Base-by-base conservation (phyloP, 2,329 filamentous ascomycete genomes). In the Anisogramma anomala region DNA sequence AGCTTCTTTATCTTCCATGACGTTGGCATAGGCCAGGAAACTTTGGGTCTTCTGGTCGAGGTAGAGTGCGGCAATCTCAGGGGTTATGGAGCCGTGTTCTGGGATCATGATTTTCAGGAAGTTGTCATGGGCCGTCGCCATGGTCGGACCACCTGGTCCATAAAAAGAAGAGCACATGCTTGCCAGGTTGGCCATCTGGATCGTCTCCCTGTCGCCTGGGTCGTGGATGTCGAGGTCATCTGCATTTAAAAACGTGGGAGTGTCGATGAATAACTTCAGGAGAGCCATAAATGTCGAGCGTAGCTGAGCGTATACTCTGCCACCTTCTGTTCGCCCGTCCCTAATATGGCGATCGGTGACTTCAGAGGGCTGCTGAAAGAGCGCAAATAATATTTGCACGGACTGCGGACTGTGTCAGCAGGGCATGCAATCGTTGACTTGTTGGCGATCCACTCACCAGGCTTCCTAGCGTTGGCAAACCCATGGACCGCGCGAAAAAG, bases 11-110 rank as follows among this genome's bases (percentile, higher is more conserved):
- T 69, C 72, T 1, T 67, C 62, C 35, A 71, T 57, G 6, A 61
- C 62, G 31, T 69, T 62, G 15, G 81, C 60, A 9, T 66, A 65
- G 33, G 69, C 62, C 44, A 82, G 76, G 36, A 79, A 58, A 43
- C 60, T 53, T 36, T 68, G 66, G 0, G 65, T 67, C 50, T 68
- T 71, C 44, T 71, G 59, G n/a, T 58, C 61, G 15, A 72, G 52
- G 33, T 67, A 65, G 2, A 72, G 49, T 8, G 65, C 63, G 13
- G 63, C 58, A 31, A 68, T 57, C 2, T 63, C 59, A 9, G 58
- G 55, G 3, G 63, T 59, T 5, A 69, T 57, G 17, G 66, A 62
- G 32, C 55, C 56, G 7, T 56, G 50, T 30, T 61, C 59, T 6
- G 56, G 54, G 5, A 64, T 45, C 11, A 70, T 68, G 1, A 67